phyloP scores from a whole-genome alignment of 163 green algal genomes.

The Smithsoniella earleae region DNA sequence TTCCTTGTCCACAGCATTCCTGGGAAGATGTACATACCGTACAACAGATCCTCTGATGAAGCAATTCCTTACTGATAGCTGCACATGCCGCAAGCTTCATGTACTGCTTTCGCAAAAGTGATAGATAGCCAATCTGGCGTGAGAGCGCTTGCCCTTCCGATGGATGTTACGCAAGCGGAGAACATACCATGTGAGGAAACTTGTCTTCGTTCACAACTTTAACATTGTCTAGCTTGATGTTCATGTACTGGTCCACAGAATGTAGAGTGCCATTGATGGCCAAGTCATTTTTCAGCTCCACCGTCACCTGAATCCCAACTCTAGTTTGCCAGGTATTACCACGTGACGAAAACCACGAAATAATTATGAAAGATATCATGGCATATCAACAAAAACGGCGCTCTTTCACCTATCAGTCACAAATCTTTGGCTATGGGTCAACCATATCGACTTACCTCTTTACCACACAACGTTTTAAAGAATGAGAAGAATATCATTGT shows the following conservation, averaged over 20 bases:
- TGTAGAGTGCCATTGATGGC: slow-evolving; percentile 86
- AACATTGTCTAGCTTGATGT: slow-evolving; percentile 93
- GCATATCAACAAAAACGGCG: not conserved
- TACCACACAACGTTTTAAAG: slow-evolving; percentile 93
- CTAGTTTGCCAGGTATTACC: not conserved
- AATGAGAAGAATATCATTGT: slow-evolving; percentile 95
- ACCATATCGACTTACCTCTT: slow-evolving; percentile 60
- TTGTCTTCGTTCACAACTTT: slow-evolving; percentile 78
- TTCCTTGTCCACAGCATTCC: slow-evolving; percentile 86
- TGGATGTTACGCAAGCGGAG: not conserved
- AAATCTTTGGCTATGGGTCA: too few species aligned
- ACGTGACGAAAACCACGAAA: slow-evolving; percentile 13
- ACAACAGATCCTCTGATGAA: slow-evolving; percentile 97
- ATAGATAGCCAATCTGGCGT: slow-evolving; percentile 6
- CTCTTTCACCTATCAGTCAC: not conserved
- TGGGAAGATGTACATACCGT: slow-evolving; percentile 89
- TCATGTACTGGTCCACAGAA: slow-evolving; percentile 98
- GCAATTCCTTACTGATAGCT: slow-evolving; percentile 92
- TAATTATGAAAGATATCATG: not conserved
- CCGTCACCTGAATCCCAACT: slow-evolving; percentile 86
- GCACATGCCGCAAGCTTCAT: slow-evolving; percentile 34
- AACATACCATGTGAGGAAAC: slow-evolving; percentile 89
- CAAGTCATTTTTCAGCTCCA: slow-evolving; percentile 99
- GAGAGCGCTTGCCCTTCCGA: slow-evolving; percentile 5
- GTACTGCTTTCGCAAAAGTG: too few species aligned